These are phyloP conservation scores for Blastobotrys serpentis DNA, from an alignment of 1,139 yeast genomes.

Conservation along the genomic window DNA sequence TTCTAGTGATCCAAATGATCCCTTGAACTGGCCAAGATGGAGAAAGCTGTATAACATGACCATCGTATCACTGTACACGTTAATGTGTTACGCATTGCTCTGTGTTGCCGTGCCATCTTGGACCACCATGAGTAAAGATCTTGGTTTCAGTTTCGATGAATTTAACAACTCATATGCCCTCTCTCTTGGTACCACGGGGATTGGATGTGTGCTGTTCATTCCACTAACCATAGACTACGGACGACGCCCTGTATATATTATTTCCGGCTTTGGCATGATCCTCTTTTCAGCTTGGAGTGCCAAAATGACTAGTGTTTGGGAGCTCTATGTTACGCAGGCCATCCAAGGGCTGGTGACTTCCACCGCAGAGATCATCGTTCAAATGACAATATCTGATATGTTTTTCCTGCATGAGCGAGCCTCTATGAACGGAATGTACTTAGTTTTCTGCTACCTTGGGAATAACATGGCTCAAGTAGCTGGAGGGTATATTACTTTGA, in stretches of 20 bases:
- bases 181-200: conserved; percentile 32
- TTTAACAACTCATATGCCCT: conserved; percentile 27
- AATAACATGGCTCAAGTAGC: conserved; percentile 48
- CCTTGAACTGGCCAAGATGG: conserved; percentile 43
- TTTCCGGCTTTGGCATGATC: conserved; percentile 39
- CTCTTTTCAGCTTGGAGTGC: conserved; percentile 22
- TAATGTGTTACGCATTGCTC: conserved; percentile 20
- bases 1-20: conserved; percentile 48
- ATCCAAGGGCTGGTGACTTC: conserved; percentile 21
- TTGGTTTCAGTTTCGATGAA: conserved; percentile 45
- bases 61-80: conserved; percentile 42
- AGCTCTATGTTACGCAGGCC: conserved; percentile 21
- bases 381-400: conserved; percentile 45
- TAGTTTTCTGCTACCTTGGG: conserved; percentile 43
- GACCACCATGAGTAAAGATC: conserved; percentile 44
- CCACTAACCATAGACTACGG: conserved; percentile 51
- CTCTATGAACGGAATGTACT: conserved; percentile 47
- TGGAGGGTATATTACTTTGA: conserved; percentile 50
- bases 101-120: conserved; percentile 44
- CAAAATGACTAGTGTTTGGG: conserved; percentile 21
- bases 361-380: conserved; percentile 20
- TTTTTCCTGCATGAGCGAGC: conserved; percentile 55
- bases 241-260: conserved; percentile 47
- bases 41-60: conserved; percentile 42
- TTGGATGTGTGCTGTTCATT: conserved; percentile 48